Evolutionary conservation across 257 asterid genomes (phyloP), one percentile per base, ranked within the genome.

Genomic region (Nicotiana undulata): DNA sequence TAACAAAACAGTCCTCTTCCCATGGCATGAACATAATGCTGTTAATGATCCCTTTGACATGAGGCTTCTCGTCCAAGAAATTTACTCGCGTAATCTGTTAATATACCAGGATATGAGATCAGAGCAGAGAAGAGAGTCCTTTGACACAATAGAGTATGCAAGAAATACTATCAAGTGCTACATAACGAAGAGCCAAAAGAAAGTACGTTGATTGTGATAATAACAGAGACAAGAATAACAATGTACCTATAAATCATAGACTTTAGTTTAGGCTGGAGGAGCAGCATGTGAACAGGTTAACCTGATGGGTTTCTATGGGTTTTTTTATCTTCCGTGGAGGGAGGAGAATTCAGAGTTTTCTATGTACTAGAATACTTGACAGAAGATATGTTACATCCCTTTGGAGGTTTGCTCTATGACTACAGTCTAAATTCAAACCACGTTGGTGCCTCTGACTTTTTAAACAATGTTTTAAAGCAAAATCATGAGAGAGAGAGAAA

Each of bases 1-100:
- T 96, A 32, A 88, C 93, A 63, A 96, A 96, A 77, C 88, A 86
- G 79, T 76, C 88, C 37, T 92, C 92, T 0, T 89, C 93, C 98
- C 99, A 95, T 0, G 97, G 98, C 97, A 90, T 88, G 91, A 95
- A 95, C 79, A 40, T 74, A 75, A 95, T 92, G 91, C 86, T 86
- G 93, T 96, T 96, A 84, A 96, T 94, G 81, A 88, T 85, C 81
- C 99, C 98, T 88, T 87, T 94, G 15, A 44, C 22, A 77, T 96
- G 99, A 75, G 99, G 98, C 89, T 89, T 92, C 83, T 86, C 97
- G 70, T 82, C 83, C 63, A 94, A 86, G 89, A 87, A 94, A 82
- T 72, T 85, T 63, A 94, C 92, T 18, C 90, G 88, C 51, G 76
- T 79, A 81, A 40, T 83, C 98, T 91, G 92, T 77, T 20, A 58